phyloP scores from a whole-genome alignment of 2,329 filamentous ascomycete species.

The Corynespora cassiicola region DNA sequence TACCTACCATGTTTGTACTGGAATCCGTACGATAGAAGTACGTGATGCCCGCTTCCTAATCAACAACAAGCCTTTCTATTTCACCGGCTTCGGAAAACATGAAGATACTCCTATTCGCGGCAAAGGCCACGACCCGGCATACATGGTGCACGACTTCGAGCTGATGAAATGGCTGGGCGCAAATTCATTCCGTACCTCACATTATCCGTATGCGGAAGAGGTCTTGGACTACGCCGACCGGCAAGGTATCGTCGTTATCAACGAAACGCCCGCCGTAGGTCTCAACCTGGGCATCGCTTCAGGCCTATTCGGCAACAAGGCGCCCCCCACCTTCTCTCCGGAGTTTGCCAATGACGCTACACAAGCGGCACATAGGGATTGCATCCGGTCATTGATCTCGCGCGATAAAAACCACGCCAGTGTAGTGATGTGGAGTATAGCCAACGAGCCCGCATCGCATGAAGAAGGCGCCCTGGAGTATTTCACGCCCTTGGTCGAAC shows the following conservation, averaged over 20 bases:
- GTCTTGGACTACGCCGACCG: slow-evolving; percentile 17
- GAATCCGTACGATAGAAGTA: slow-evolving; percentile 12
- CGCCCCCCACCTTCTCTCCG: slow-evolving; percentile 5
- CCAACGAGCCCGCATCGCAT: slow-evolving; percentile 17
- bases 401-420: slow-evolving; percentile 16
- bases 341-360: slow-evolving; percentile 9
- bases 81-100: slow-evolving; percentile 17
- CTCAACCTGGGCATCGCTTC: slow-evolving; percentile 13
- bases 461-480: slow-evolving; percentile 15
- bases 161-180: slow-evolving; percentile 15
- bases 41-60: slow-evolving; percentile 10
- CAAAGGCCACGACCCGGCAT: slow-evolving; percentile 15
- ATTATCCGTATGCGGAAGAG: slow-evolving; percentile 17
- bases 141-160: slow-evolving; percentile 18
- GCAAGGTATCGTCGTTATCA: slow-evolving; percentile 15
- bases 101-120: slow-evolving; percentile 15
- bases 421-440: slow-evolving; percentile 16
- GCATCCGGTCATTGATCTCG: slow-evolving; percentile 12
- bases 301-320: slow-evolving; percentile 7
- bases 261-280: slow-evolving; percentile 14
- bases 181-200: slow-evolving; percentile 16
- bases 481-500: slow-evolving; percentile 9
- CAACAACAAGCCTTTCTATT: slow-evolving; percentile 16
- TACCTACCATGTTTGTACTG: slow-evolving; percentile 7
- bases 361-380: slow-evolving; percentile 6